Percentiles rank a stretch among this genome's conserved stretches.
Conservation (phyloP, 768 basidiomycete species). For the Lentinula sp. region DNA sequence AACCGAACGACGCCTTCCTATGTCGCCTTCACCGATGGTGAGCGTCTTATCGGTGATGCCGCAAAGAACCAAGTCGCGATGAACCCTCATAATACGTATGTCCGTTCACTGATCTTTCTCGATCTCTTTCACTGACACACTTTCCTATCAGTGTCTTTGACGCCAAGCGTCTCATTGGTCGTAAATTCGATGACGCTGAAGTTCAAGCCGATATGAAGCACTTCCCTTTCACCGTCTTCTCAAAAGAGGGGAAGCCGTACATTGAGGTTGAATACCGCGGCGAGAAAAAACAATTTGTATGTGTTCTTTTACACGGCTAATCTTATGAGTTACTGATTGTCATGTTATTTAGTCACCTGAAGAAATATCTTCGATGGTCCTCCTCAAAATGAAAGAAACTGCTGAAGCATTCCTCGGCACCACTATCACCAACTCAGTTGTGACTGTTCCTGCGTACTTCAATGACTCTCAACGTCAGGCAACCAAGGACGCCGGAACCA, state of each 20-base stretch:
- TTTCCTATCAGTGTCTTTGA: conserved; percentile 34
- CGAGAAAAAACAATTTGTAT: conserved; percentile 50
- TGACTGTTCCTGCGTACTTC: conserved; percentile 57
- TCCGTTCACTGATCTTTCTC: conserved; percentile 5
- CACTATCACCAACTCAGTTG: conserved; percentile 55
- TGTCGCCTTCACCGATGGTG: conserved; percentile 87
- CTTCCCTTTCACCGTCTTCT: conserved; percentile 42
- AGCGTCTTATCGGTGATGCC: conserved; percentile 73
- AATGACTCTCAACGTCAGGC: conserved; percentile 66
- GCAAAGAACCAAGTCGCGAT: conserved; percentile 76
- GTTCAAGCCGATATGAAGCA: conserved; percentile 44
- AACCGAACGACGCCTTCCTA: conserved; percentile 89
- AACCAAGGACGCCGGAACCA: conserved; percentile 62
- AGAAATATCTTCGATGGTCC: conserved; percentile 63
- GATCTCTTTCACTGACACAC: background rate
- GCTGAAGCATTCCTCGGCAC: conserved; percentile 65
- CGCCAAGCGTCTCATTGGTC: conserved; percentile 53
- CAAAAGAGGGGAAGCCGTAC: conserved; percentile 42
- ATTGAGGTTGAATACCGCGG: conserved; percentile 49
- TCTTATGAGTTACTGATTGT: background rate
- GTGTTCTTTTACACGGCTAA: conserved; percentile 10
- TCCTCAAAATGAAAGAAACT: conserved; percentile 66
- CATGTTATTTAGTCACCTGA: conserved; percentile 42
- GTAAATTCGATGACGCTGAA: conserved; percentile 39
- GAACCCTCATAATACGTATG: conserved; percentile 65